Percentiles rank a stretch among this genome's conserved stretches.
Conservation (phyloP, 2,329 filamentous ascomycete species). For the Pseudogymnoascus sp. region DNA sequence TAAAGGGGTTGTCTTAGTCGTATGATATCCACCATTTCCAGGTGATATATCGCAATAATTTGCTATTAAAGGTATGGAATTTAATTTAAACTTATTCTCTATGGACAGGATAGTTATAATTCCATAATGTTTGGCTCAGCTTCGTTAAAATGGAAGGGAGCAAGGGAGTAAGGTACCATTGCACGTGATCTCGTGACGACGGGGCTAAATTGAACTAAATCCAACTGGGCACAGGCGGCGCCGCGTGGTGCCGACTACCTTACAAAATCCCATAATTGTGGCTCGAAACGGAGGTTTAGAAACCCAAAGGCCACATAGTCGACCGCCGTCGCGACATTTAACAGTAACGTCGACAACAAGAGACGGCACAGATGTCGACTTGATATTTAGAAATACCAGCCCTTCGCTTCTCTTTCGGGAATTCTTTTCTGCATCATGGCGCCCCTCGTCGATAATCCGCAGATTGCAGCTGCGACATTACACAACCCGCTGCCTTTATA, state of each 20-base stretch:
- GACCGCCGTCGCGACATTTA: constrained; percentile 1
- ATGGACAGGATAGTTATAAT: not conserved
- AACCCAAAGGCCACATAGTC: constrained; percentile 10
- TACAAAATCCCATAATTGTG: constrained; percentile 8
- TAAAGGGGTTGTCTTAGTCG: not conserved
- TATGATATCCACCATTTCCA: not conserved
- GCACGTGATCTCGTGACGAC: not conserved
- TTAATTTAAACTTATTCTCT: not conserved
- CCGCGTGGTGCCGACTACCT: constrained; percentile 7
- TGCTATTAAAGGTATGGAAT: not conserved
- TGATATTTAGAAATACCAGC: constrained; percentile 4
- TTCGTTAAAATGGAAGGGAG: not conserved
- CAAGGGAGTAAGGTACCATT: not conserved
- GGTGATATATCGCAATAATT: not conserved
- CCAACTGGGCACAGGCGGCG: constrained; percentile 7
- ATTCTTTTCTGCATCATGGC: constrained; percentile 43
- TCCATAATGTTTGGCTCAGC: not conserved
- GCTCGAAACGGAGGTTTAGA: not conserved
- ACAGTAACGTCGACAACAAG: constrained; percentile 9
- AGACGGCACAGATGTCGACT: constrained; percentile 6
- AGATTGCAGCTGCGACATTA: constrained; percentile 81
- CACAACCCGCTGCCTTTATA: constrained; percentile 76
- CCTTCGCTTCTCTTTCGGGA: not conserved
- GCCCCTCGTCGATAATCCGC: constrained; percentile 81
- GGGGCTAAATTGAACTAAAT: not conserved